Evolutionary conservation across 106 monocot genomes (phyloP), one percentile per base, ranked within the genome.

Genomic region (Ottelia alismoides): DNA sequence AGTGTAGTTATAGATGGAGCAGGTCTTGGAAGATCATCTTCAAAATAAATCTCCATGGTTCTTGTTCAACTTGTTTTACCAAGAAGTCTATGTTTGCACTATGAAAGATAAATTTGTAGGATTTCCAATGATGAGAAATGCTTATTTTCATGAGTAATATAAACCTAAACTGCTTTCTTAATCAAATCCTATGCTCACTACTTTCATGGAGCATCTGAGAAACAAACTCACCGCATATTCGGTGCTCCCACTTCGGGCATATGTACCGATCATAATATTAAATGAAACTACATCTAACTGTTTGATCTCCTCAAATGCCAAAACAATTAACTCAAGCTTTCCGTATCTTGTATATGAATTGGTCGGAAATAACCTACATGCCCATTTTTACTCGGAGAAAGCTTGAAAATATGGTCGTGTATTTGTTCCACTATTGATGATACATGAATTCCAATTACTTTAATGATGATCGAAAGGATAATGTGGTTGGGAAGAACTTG

Each of bases 231-330:
- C 56, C 1, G 76, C 64, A 3, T 56, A 28, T 22, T 28, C 52
- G 23, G 63, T 62, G 60, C 61, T 56, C 11, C 79, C 70, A 26
- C 62, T 55, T 5, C 76, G 27, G 11, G 83, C 88, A 30, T 79
- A 83, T 0, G 47, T 76, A 69, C 83, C 79, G 7, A 88, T 79
- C 83, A 79, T 69, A 31, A 83, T 49, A 31, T 88, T 88, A 75
- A 76, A 88, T 4, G 70, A 67, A 17, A 88, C 79, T 3, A 29
- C 19, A 49, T 88, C 83, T 7, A 52, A 23, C 19, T 74, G 65
- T 11, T 7, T 68, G 20, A 88, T 83, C 51, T 77, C 83, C 26
- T 79, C 73, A 24, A 83, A 88, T 3, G 76, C 76, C 5, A 56
- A 28, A n/a, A 74, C 14, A 1, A 79, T 70, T 23, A 72, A 57